Evolutionary conservation across 2,329 filamentous ascomycete species (phyloP).

Genomic region (Verticillium dahliae): DNA sequence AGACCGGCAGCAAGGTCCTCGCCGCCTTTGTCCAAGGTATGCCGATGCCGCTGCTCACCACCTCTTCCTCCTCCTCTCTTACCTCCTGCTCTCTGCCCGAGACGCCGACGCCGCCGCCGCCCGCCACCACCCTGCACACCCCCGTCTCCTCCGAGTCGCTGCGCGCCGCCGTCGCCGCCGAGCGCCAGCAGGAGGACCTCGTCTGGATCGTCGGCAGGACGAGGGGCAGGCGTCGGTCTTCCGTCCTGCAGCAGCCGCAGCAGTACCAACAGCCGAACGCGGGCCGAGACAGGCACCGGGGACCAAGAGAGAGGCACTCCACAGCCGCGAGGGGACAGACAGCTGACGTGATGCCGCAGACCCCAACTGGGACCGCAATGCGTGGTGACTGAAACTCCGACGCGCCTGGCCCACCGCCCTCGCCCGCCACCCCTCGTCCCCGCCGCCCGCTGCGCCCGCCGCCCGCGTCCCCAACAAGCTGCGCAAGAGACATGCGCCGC

Average conservation of each 20-base stretch:
- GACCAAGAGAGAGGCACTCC: not conserved
- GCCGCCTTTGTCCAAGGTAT: slow-evolving; percentile 93
- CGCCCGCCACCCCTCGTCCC: not conserved
- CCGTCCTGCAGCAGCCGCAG: not conserved
- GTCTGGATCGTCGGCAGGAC: slow-evolving; percentile 1
- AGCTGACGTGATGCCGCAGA: slow-evolving; percentile 36
- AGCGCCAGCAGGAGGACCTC: slow-evolving; percentile 1
- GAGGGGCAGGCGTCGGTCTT: not conserved
- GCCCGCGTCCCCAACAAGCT: slow-evolving; percentile 9
- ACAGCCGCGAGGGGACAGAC: not conserved
- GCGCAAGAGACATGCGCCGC: slow-evolving; percentile 7
- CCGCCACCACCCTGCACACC: not conserved
- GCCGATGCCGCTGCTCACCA: not conserved
- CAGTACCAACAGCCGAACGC: no score
- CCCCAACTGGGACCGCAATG: slow-evolving; percentile 86
- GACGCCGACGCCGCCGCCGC: not conserved
- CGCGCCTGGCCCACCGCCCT: slow-evolving; percentile 6
- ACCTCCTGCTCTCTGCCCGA: not conserved
- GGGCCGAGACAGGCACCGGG: no score
- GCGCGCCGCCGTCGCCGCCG: slow-evolving; percentile 1
- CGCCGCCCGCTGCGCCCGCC: not conserved
- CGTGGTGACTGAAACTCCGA: slow-evolving; percentile 54
- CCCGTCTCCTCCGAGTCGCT: slow-evolving; percentile 1
- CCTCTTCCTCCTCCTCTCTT: slow-evolving; percentile 19
- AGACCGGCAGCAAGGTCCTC: slow-evolving; percentile 95